Percentiles rank a stretch among this genome's conserved stretches.
phyloP scores from a whole-genome alignment of 2,329 filamentous ascomycete genomes.

The Cordyceps fumosorosea region DNA sequence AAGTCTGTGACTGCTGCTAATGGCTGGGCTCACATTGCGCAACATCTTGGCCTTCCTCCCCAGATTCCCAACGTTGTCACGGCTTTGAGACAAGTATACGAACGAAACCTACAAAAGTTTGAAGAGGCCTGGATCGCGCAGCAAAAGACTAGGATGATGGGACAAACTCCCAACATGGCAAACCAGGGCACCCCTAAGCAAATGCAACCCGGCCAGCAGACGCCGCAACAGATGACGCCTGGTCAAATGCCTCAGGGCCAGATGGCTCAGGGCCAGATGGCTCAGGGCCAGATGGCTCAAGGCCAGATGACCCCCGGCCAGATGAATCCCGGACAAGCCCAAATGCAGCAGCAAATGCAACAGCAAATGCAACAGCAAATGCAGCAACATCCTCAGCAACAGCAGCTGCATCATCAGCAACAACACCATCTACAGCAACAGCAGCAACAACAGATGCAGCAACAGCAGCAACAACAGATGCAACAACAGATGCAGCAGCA shows the following conservation, averaged over 20 bases:
- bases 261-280: slow-evolving; percentile 15
- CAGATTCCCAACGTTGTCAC: slow-evolving; percentile 61
- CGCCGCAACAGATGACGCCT: slow-evolving; percentile 27
- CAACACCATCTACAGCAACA: slow-evolving; percentile 27
- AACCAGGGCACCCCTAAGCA: slow-evolving; percentile 24
- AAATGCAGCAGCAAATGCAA: slow-evolving; percentile 22
- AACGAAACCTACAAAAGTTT: slow-evolving; percentile 68
- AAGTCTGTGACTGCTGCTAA: slow-evolving; percentile 64
- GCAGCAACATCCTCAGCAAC: slow-evolving; percentile 36
- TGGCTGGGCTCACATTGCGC: slow-evolving; percentile 67
- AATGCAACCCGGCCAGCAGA: slow-evolving; percentile 34
- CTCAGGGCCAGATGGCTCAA: too few relatives aligned
- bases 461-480: slow-evolving; percentile 29
- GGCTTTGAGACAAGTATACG: slow-evolving; percentile 68
- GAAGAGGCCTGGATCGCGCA: slow-evolving; percentile 61
- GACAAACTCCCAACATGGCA: slow-evolving; percentile 38
- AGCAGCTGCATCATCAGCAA: slow-evolving; percentile 26
- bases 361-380: slow-evolving; percentile 28
- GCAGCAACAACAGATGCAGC: slow-evolving; percentile 27
- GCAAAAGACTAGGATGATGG: slow-evolving; percentile 46
- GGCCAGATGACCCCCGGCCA: slow-evolving; percentile 19
- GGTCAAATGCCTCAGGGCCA: slow-evolving; percentile 27
- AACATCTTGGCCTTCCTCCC: slow-evolving; percentile 54
- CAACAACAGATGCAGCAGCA: slow-evolving; percentile 20
- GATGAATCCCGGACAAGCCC: slow-evolving; percentile 23